These are phyloP conservation scores for Harringtonia aguacate DNA, from an alignment of 2,329 filamentous ascomycete species.

Conservation along the genomic window DNA sequence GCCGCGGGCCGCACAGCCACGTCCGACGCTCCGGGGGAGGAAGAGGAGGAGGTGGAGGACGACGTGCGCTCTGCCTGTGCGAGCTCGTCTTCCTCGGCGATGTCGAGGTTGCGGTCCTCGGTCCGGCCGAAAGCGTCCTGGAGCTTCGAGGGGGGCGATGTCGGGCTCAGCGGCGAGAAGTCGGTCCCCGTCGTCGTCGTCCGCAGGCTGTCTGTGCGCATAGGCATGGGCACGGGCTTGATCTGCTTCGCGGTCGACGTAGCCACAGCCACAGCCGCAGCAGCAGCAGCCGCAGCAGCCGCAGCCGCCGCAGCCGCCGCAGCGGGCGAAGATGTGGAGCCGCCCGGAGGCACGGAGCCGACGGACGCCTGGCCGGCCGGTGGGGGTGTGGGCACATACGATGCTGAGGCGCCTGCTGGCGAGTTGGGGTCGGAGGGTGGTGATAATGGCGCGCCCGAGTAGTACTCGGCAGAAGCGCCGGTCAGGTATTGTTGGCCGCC, in stretches of 20 bases:
- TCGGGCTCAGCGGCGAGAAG: conserved; percentile 13
- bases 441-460: conserved; percentile 15
- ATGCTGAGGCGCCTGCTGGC: not conserved
- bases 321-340: conserved; percentile 1
- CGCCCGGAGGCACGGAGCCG: conserved; percentile 9
- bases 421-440: conserved; percentile 11
- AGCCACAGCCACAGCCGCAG: not conserved
- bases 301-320: not conserved
- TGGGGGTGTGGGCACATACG: not conserved
- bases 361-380: no score
- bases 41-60: not conserved
- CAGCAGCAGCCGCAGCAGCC: not conserved
- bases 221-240: not conserved
- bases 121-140: not conserved
- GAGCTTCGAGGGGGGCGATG: conserved; percentile 8
- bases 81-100: not conserved
- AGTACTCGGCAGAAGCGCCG: conserved; percentile 16
- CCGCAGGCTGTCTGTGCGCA: conserved; percentile 8
- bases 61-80: not conserved
- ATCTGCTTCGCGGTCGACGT: not conserved
- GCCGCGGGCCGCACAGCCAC: no score
- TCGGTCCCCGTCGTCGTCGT: conserved; percentile 1
- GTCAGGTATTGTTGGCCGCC: conserved; percentile 11
- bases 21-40: no score
- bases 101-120: not conserved